phyloP scores from a whole-genome alignment of 768 basidiomycete species.

The Rhodocollybia butyracea region DNA sequence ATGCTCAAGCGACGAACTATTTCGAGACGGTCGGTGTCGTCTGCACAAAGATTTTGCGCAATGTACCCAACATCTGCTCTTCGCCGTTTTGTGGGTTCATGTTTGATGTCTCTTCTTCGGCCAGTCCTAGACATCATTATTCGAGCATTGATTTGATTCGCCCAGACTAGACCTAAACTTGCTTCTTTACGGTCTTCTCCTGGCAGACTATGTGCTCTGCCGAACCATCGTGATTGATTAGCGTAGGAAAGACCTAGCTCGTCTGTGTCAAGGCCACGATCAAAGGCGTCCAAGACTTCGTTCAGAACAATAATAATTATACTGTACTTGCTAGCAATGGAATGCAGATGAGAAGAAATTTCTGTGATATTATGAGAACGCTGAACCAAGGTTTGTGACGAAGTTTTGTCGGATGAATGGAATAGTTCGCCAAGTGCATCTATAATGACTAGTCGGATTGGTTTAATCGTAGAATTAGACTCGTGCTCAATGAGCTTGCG shows the following conservation, averaged over 20 bases:
- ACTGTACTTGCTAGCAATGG: constrained; percentile 57
- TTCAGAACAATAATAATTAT: constrained; percentile 85
- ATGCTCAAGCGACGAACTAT: constrained; percentile 72
- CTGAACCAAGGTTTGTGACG: constrained; percentile 60
- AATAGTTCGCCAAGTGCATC: constrained; percentile 90
- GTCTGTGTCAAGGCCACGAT: constrained; percentile 24
- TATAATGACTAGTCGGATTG: constrained; percentile 77
- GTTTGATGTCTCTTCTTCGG: constrained; percentile 53
- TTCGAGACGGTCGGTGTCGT: background rate
- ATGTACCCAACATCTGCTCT: constrained; percentile 7
- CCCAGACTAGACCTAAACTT: constrained; percentile 86
- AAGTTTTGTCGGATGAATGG: constrained; percentile 57
- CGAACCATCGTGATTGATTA: constrained; percentile 76
- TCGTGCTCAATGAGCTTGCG: constrained; percentile 7
- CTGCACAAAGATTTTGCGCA: background rate
- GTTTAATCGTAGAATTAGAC: constrained; percentile 35
- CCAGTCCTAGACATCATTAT: constrained; percentile 81
- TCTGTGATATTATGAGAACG: constrained; percentile 68
- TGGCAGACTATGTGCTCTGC: constrained; percentile 53
- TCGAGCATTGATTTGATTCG: constrained; percentile 85
- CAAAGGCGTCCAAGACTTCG: constrained; percentile 82
- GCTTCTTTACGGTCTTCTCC: constrained; percentile 73
- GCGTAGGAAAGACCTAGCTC: constrained; percentile 53
- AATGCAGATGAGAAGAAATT: constrained; percentile 69
- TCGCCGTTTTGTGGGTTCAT: constrained; percentile 21